Conservation (phyloP, 177 flowering plant genomes). For the Vitis hybrid region DNA sequence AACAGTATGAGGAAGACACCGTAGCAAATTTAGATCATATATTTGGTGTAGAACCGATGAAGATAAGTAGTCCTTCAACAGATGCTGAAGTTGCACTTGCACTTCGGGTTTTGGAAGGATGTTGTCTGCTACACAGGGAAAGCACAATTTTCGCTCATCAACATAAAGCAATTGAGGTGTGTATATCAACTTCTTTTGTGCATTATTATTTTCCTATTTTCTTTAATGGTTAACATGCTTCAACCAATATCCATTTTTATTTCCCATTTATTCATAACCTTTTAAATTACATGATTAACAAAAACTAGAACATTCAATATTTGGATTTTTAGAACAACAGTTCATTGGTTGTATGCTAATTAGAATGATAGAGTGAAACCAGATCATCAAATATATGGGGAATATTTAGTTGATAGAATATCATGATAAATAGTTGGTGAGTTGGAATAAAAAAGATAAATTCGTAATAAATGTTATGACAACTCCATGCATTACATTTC, state of each 20-base stretch:
- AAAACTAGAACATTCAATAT: too few relatives aligned
- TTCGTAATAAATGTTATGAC: too few relatives aligned
- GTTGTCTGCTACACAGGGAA: constrained; percentile 79
- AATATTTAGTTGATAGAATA: too few relatives aligned
- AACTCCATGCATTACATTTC: too few relatives aligned
- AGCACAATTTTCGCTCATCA: constrained; percentile 69
- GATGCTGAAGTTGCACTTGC: constrained; percentile 90
- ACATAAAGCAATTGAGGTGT: constrained; percentile 70
- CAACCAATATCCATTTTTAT: background rate
- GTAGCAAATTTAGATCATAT: constrained; percentile 65
- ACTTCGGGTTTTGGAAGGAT: constrained; percentile 91
- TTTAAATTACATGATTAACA: background rate
- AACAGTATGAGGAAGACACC: constrained; percentile 50
- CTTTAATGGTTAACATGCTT: background rate
- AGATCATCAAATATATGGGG: too few relatives aligned
- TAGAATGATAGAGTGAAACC: too few relatives aligned
- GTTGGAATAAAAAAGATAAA: too few relatives aligned
- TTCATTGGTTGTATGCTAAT: too few relatives aligned
- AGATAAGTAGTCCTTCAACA: constrained; percentile 80
- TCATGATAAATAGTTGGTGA: too few relatives aligned
- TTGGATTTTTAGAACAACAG: too few relatives aligned
- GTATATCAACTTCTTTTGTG: too few relatives aligned
- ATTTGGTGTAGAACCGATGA: constrained; percentile 75
- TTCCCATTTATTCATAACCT: background rate
- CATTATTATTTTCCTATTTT: background rate